Conservation (phyloP, 2,329 filamentous ascomycete species). For the Teratosphaeriaceae sp. region DNA sequence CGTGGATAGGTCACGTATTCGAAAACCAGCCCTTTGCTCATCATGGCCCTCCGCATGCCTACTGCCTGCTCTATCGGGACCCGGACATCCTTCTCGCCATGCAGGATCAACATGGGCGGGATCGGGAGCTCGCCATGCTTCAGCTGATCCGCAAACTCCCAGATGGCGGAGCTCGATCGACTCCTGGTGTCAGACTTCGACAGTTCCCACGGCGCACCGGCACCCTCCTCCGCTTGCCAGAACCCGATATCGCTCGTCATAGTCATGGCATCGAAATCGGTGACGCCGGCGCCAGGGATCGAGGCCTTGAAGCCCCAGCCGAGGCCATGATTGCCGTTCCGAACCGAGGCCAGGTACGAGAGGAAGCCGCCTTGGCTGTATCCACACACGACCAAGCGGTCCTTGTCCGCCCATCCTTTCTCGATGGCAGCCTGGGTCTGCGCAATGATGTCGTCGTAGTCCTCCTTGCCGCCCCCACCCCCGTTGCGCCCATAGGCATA, state of each 20-base stretch:
- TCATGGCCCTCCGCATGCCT: constrained; percentile 24
- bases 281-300: constrained; percentile 33
- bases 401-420: constrained; percentile 25
- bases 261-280: constrained; percentile 31
- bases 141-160: constrained; percentile 23
- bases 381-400: constrained; percentile 31
- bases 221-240: constrained; percentile 22
- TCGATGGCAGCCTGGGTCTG: constrained; percentile 30
- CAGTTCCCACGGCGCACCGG: constrained; percentile 11
- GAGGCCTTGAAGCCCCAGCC: constrained; percentile 33
- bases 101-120: constrained; percentile 31
- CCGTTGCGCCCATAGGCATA: constrained; percentile 27
- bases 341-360: constrained; percentile 31
- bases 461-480: constrained; percentile 27
- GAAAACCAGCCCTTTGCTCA: constrained; percentile 22
- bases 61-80: constrained; percentile 31
- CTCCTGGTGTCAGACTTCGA: constrained; percentile 28
- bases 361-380: constrained; percentile 36
- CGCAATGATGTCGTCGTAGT: constrained; percentile 34
- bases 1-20: constrained; percentile 32
- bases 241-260: constrained; percentile 29
- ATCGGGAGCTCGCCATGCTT: constrained; percentile 14
- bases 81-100: constrained; percentile 29
- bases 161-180: constrained; percentile 23
- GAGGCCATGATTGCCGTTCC: constrained; percentile 28